Conservation (phyloP, 768 basidiomycete species). For the Lactarius deliciosus region DNA sequence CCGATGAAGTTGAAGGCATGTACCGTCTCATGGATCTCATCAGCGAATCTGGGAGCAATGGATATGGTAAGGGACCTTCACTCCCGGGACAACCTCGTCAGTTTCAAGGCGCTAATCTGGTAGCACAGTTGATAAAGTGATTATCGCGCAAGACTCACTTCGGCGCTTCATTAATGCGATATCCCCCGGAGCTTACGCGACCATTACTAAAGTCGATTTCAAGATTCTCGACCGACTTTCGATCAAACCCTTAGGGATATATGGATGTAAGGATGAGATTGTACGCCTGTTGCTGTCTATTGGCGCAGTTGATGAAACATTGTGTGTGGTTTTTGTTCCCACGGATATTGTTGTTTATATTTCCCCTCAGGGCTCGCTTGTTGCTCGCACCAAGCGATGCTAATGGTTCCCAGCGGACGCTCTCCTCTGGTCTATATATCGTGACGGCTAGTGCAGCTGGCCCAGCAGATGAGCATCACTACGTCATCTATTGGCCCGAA, state of each 20-base stretch:
- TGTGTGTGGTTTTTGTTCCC: constrained; percentile 37
- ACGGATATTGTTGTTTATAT: background rate
- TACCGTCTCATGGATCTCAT: constrained; percentile 36
- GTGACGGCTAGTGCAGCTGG: constrained; percentile 29
- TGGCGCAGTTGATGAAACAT: constrained; percentile 39
- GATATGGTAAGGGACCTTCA: constrained; percentile 43
- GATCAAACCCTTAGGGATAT: constrained; percentile 54
- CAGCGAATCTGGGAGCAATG: constrained; percentile 48
- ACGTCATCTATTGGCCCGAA: constrained; percentile 34
- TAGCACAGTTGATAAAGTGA: constrained; percentile 54
- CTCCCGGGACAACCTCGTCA: no score
- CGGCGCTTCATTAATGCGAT: constrained; percentile 47
- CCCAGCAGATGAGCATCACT: constrained; percentile 35
- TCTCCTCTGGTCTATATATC: constrained; percentile 54
- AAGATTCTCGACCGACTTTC: constrained; percentile 45
- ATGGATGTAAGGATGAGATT: constrained; percentile 53
- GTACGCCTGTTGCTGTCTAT: constrained; percentile 43
- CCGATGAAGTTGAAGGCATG: background rate
- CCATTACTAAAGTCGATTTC: constrained; percentile 57
- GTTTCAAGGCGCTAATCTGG: background rate
- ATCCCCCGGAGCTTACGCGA: constrained; percentile 49
- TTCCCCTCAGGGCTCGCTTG: constrained; percentile 23
- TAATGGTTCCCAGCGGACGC: constrained; percentile 29
- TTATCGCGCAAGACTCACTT: constrained; percentile 54
- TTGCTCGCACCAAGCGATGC: constrained; percentile 25